phyloP scores from a whole-genome alignment of 768 basidiomycete genomes.

The Postia placenta region DNA sequence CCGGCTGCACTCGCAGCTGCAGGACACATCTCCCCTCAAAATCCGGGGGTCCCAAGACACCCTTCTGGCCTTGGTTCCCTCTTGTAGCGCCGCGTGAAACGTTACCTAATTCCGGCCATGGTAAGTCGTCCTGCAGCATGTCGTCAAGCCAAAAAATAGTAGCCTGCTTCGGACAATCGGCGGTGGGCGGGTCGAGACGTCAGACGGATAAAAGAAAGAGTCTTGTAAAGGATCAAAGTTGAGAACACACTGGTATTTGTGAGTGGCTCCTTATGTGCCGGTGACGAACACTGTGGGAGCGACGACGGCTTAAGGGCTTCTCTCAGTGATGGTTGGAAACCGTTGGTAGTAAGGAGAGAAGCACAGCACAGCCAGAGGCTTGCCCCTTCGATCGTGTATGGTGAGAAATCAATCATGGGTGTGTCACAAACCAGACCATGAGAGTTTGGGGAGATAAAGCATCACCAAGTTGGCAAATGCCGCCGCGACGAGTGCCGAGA shows the following conservation, averaged over 20 bases:
- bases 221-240: neutral
- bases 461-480: neutral
- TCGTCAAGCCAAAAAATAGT: neutral
- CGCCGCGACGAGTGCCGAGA: neutral
- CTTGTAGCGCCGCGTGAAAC: conserved; percentile 79
- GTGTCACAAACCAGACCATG: neutral
- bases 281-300: neutral
- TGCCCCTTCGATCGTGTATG: neutral
- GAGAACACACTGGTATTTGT: neutral
- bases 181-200: neutral
- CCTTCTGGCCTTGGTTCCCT: conserved; percentile 85
- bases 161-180: neutral
- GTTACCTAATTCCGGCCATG: conserved; percentile 83
- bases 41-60: conserved; percentile 66
- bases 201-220: neutral
- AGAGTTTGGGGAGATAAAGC: neutral
- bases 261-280: neutral
- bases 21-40: conserved; percentile 68
- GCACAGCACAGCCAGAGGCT: conserved; percentile 2
- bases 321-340: neutral
- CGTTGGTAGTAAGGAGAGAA: conserved; percentile 1
- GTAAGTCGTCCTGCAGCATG: conserved; percentile 66
- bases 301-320: neutral
- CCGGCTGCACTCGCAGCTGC: conserved; percentile 80
- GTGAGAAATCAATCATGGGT: conserved; percentile 4